Evolutionary conservation across 768 basidiomycete species (phyloP), one percentile per base, ranked within the genome.

Genomic region (Rubroboletus satanas): DNA sequence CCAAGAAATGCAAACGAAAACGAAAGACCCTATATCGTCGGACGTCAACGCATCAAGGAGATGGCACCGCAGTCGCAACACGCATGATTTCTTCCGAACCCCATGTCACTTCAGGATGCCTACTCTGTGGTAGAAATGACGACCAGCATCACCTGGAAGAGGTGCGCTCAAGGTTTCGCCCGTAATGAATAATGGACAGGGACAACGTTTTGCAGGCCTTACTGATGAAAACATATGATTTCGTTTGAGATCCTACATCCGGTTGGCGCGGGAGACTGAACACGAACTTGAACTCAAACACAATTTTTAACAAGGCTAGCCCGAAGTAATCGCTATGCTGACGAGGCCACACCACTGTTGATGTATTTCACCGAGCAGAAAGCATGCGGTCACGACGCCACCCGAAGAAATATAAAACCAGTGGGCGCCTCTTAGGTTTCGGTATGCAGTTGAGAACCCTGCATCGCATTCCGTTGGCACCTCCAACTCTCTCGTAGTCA

Each of bases 321-420:
- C 61, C 12, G 54, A 37, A 32, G 46, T 53, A 23, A 62, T 55
- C 9, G 61, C 58, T 11, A 68, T 53, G 32, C 62, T 55, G n/a
- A 47, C 53, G 18, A 68, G 54, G 21, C 66, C 62, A 53, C 55
- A 59, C 60, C 70, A 56, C n/a, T 39, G 39, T 47, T 59, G 18
- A 63, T 58, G 26, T 62, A 63, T 42, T 45, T 59, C 51, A 11
- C 78, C 77, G 7, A 78, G 49, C 10, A 79, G 65, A 41, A 78
- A 68, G 56, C 73, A 78, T 21, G 73, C 54, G 12, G 75, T 70
- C 21, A 62, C 28, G 15, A 64, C 66, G 42, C 61, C 58, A 54
- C 55, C 57, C 10, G 17, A 26, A 8, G 51, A 49, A 36, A 52
- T 49, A 39, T 56, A 56, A 38, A 65, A 61, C 36, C 55, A 59